A percentile compares a stretch with the other conserved stretches of the same genome.
Conservation (phyloP, 2,329 filamentous ascomycete genomes). For the Chrysosporium queenslandicum region DNA sequence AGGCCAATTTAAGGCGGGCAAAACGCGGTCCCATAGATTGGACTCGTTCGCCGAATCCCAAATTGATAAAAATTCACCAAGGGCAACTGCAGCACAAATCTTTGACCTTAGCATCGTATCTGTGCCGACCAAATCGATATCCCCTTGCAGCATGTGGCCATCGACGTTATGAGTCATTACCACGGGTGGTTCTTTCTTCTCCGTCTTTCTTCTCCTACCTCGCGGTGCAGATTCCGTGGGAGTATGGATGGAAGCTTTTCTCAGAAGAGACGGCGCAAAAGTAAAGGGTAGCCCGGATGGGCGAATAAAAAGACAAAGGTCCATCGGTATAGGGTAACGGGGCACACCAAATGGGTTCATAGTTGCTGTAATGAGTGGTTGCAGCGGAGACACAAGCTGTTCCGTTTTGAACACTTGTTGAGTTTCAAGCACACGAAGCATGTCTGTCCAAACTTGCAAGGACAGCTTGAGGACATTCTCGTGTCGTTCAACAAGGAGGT, state of each 20-base stretch:
- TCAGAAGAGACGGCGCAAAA: conserved; percentile 28
- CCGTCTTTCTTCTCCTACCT: conserved; percentile 74
- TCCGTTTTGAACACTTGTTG: conserved; percentile 52
- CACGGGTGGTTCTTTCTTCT: conserved; percentile 64
- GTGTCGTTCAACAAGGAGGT: conserved; percentile 86
- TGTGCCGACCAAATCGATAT: conserved; percentile 84
- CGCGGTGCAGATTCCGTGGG: conserved; percentile 38
- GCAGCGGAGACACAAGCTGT: conserved; percentile 65
- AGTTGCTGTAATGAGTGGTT: conserved; percentile 72
- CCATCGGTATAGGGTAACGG: conserved; percentile 85
- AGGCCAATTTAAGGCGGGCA: conserved; percentile 58
- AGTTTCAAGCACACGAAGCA: conserved; percentile 57
- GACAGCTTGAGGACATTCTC: conserved; percentile 72
- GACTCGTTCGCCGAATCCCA: conserved; percentile 51
- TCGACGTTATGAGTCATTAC: conserved; percentile 85
- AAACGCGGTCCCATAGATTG: conserved; percentile 54
- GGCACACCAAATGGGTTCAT: conserved; percentile 88
- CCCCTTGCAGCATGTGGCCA: conserved; percentile 94
- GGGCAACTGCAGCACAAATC: conserved; percentile 73
- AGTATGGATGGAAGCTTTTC: conserved; percentile 34
- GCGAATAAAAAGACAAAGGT: conserved; percentile 77
- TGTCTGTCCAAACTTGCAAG: conserved; percentile 72
- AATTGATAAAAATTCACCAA: conserved; percentile 71
- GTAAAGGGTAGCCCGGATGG: conserved; percentile 81
- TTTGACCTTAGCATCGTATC: conserved; percentile 83